These are phyloP conservation scores for Whalleya microplaca DNA, from an alignment of 2,329 filamentous ascomycete genomes.

Conservation along the genomic window DNA sequence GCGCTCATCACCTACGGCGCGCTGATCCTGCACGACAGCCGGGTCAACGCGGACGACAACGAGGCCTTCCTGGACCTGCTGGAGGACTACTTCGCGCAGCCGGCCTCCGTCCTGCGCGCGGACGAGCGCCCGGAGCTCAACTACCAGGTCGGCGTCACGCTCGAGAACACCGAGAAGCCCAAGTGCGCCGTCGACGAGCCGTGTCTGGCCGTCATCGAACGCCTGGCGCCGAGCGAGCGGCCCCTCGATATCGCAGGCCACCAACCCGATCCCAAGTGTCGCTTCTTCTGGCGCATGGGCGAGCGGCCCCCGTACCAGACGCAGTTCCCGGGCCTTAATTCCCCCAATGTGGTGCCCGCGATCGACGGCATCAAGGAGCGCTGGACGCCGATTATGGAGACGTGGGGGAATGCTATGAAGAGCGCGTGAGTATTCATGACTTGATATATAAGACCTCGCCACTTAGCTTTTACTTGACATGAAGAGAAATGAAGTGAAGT, in stretches of 20 bases:
- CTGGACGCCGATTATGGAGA: constrained; percentile 59
- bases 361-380: constrained; percentile 51
- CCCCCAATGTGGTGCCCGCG: constrained; percentile 58
- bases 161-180: constrained; percentile 66
- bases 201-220: constrained; percentile 59
- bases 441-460: neutral
- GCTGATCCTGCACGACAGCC: constrained; percentile 62
- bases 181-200: constrained; percentile 66
- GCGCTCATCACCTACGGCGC: constrained; percentile 64
- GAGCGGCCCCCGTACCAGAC: constrained; percentile 58
- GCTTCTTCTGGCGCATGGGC: constrained; percentile 66
- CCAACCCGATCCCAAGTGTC: constrained; percentile 62
- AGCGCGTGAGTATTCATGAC: constrained; percentile 49
- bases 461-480: neutral
- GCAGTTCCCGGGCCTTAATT: constrained; percentile 58
- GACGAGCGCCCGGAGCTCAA: constrained; percentile 62
- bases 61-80: constrained; percentile 61
- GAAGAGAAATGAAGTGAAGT: neutral
- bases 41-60: constrained; percentile 60
- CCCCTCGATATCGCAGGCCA: constrained; percentile 62
- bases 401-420: constrained; percentile 64
- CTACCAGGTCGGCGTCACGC: constrained; percentile 65
- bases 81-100: constrained; percentile 68
- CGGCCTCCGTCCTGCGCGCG: constrained; percentile 46
- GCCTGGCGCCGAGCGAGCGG: constrained; percentile 57